Conservation (phyloP, 805 yeast species). For the Candida takata region DNA sequence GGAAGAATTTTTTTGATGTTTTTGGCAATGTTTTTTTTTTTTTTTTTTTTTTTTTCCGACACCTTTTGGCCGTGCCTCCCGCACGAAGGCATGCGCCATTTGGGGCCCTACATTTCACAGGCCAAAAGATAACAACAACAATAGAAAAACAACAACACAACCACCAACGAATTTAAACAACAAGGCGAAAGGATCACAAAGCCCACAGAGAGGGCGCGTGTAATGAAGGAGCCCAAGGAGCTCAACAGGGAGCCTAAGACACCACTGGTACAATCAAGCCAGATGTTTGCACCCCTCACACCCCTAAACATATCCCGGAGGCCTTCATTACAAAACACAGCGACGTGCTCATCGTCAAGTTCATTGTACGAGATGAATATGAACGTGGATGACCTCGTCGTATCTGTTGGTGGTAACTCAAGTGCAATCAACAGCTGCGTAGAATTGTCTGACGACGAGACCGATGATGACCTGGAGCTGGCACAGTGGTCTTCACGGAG, state of each 20-base stretch:
- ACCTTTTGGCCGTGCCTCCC: too few species aligned
- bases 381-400: conserved; percentile 6
- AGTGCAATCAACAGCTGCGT: conserved; percentile 5
- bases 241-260: conserved; percentile 8
- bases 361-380: conserved; percentile 14
- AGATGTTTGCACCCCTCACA: conserved; percentile 2
- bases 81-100: background rate
- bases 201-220: too few species aligned
- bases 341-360: conserved; percentile 11
- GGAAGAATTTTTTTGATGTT: conserved; percentile 22
- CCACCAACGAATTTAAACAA: too few species aligned
- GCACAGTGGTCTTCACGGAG: conserved; percentile 4
- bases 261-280: conserved; percentile 6
- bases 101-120: background rate
- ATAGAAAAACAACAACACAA: too few species aligned
- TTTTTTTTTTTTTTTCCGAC: too few species aligned
- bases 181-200: too few species aligned
- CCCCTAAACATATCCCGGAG: conserved; percentile 6
- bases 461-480: conserved; percentile 11
- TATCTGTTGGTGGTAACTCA: conserved; percentile 2
- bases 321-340: conserved; percentile 10
- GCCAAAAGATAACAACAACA: background rate
- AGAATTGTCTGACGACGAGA: conserved; percentile 9
- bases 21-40: background rate
- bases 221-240: background rate